Conservation (phyloP, 2,329 filamentous ascomycete genomes). For the Sphaerulina musiva region DNA sequence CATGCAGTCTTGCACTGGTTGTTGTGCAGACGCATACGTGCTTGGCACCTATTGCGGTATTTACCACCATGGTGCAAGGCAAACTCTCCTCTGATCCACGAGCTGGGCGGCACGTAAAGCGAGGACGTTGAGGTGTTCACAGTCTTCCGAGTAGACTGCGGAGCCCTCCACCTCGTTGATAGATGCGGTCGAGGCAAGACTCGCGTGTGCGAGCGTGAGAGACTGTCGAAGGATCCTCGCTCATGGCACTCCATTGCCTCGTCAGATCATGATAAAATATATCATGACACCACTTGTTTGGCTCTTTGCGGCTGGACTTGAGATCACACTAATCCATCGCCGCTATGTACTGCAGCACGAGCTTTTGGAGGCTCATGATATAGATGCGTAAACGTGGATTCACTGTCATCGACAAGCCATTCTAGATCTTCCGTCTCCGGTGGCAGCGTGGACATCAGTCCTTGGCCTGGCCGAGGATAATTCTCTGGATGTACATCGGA, state of each 20-base stretch:
- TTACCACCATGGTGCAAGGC: too few relatives aligned
- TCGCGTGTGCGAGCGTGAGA: too few relatives aligned
- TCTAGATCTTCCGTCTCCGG: slow-evolving; percentile 54
- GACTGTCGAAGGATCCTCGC: too few relatives aligned
- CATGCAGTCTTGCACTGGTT: too few relatives aligned
- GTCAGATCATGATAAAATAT: background rate
- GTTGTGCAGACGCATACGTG: too few relatives aligned
- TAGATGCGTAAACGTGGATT: slow-evolving; percentile 45
- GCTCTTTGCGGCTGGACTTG: background rate
- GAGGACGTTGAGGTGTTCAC: too few relatives aligned
- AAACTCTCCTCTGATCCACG: too few relatives aligned
- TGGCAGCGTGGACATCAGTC: slow-evolving; percentile 48
- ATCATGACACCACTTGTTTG: background rate
- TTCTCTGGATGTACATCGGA: slow-evolving; percentile 48
- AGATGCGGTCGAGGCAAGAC: too few relatives aligned
- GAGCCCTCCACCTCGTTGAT: too few relatives aligned
- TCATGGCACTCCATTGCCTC: background rate
- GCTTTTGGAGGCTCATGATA: slow-evolving; percentile 20
- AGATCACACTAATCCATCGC: background rate
- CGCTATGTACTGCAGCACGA: background rate
- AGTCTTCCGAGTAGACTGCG: too few relatives aligned
- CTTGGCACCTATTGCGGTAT: too few relatives aligned
- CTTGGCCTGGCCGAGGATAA: slow-evolving; percentile 58
- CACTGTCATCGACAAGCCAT: slow-evolving; percentile 52
- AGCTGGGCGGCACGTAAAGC: too few relatives aligned